Evolutionary conservation across 1,284 basidiomycete species (phyloP), one percentile per base, ranked within the genome.

Genomic region (Fomes fomentarius): DNA sequence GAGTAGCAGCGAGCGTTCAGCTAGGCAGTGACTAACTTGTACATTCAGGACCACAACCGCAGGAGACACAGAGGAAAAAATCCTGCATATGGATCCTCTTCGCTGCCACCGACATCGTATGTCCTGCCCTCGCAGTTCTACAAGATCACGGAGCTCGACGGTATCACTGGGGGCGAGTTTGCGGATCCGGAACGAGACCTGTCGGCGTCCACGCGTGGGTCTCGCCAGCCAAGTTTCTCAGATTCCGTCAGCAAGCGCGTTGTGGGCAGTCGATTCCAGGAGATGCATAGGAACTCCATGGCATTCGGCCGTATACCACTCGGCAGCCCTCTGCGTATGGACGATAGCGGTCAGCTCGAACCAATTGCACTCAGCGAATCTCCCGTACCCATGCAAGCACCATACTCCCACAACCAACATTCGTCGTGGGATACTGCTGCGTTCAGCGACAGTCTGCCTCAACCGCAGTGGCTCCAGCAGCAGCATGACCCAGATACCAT

Each of bases 91-190:
- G 84, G 78, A 1, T 77, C 83, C 4, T 86, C 85, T 8, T 87
- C 85, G n/a, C 76, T 85, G 14, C 79, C 84, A 4, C 87, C 87
- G 3, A 87, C 84, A 4, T 86, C 87, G 3, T 91, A 89, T 63
- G 83, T 90, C 14, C 87, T 87, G n/a, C 88, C 88, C 12, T 89
- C 86, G 4, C 81, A 84, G 51, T 91, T 87, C 67, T 91, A 91
- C 73, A 85, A 85, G 63, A 78, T 91, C 31, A 77, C 83, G 33
- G 75, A 78, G 28, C 74, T 89, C 3, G 77, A 75, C 54, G 85
- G 84, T 11, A 75, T 89, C 31, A 84, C 73, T 49, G 81, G 80
- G n/a, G 84, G 84, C 5, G 75, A 79, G 21, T 81, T 85, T 54
- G 72, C 78, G 12, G 78, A 80, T 50, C 62, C 61, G 5, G 66